A percentile compares a stretch with the other conserved stretches of the same genome.
Conservation (phyloP, 179 eudicot species). For the Heliamphora pulchella region DNA sequence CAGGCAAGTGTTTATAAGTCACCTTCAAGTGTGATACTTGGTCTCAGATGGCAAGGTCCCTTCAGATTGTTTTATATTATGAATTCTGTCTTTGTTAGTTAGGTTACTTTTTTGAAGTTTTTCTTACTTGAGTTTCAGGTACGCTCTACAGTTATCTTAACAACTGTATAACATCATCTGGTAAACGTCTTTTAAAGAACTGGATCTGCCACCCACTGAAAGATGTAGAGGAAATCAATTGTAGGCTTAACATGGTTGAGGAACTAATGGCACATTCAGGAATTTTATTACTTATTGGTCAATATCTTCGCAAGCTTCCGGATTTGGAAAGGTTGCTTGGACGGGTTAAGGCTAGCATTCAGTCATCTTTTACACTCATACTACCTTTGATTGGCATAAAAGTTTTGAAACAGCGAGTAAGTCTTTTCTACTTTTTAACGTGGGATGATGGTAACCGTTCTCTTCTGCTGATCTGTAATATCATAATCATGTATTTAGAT, state of each 20-base stretch:
- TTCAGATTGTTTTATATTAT: neutral
- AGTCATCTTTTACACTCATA: constrained; percentile 58
- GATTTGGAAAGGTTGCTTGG: constrained; percentile 92
- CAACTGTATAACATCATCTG: constrained; percentile 68
- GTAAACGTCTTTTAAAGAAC: constrained; percentile 84
- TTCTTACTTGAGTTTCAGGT: constrained; percentile 45
- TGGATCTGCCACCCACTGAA: constrained; percentile 97
- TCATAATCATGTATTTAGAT: neutral
- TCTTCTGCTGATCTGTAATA: neutral
- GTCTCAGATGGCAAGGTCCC: neutral
- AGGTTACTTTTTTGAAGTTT: neutral
- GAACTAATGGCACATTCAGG: constrained; percentile 49
- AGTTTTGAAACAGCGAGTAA: constrained; percentile 83
- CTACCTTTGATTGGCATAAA: constrained; percentile 79
- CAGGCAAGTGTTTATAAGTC: constrained; percentile 40
- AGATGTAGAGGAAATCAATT: constrained; percentile 61
- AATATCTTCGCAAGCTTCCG: constrained; percentile 79
- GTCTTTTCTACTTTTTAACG: constrained; percentile 22
- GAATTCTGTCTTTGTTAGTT: neutral
- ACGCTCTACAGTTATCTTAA: constrained; percentile 85
- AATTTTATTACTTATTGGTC: constrained; percentile 42
- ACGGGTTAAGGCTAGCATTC: constrained; percentile 68
- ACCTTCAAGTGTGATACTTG: constrained; percentile 1
- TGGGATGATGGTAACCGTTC: neutral
- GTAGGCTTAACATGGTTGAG: constrained; percentile 79